A percentile compares a stretch with the other conserved stretches of the same genome.
phyloP scores from a whole-genome alignment of 371 early-diverging fungal species.

The Capniomyces stellatus region DNA sequence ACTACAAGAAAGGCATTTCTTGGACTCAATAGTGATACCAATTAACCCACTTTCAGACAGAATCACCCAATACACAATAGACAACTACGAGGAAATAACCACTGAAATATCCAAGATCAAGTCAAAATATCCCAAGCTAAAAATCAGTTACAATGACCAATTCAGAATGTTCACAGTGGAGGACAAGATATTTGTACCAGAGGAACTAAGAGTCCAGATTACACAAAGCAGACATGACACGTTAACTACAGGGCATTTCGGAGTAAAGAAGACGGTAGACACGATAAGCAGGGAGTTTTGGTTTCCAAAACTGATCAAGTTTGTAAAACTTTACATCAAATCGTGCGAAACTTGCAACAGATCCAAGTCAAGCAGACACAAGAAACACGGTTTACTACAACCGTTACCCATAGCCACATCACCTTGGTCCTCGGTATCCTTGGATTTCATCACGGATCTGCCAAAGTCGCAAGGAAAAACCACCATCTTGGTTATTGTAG shows the following conservation, averaged over 20 bases:
- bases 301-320: background rate
- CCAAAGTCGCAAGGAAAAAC: conserved; percentile 17
- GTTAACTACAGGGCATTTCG: background rate
- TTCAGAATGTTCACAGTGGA: background rate
- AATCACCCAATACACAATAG: too few relatives aligned
- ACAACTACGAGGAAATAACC: too few relatives aligned
- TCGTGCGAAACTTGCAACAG: background rate
- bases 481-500: conserved; percentile 27
- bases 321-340: background rate
- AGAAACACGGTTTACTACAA: conserved; percentile 1
- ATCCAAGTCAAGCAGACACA: background rate
- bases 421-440: conserved; percentile 24
- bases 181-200: background rate
- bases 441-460: conserved; percentile 31
- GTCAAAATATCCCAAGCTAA: too few relatives aligned
- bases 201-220: background rate
- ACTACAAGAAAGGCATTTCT: too few relatives aligned
- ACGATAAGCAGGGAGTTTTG: background rate
- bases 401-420: conserved; percentile 9
- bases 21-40: too few relatives aligned
- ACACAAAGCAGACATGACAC: background rate
- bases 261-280: conserved; percentile 1
- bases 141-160: too few relatives aligned
- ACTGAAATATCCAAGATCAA: too few relatives aligned
- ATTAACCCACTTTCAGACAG: too few relatives aligned